Evolutionary conservation across 2,329 filamentous ascomycete species (phyloP).

Genomic region (Lasiodiplodia theobromae): DNA sequence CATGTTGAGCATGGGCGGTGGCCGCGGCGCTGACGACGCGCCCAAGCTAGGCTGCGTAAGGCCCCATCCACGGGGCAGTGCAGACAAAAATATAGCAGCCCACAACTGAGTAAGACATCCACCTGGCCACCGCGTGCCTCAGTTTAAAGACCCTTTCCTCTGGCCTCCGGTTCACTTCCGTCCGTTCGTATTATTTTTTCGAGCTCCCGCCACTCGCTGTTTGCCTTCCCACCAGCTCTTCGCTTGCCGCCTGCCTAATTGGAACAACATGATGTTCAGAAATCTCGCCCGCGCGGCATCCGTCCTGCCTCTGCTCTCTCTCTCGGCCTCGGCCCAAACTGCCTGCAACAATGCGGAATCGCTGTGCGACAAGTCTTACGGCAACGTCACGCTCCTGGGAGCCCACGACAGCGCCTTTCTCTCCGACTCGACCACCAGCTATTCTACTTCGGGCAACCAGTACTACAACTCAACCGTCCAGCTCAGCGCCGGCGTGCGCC

Average conservation of each 20-base stretch:
- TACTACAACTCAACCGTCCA: constrained; percentile 72
- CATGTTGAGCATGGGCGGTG: not conserved
- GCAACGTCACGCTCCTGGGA: constrained; percentile 74
- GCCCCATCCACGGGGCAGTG: constrained; percentile 19
- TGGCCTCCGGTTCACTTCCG: not conserved
- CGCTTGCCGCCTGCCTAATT: not conserved
- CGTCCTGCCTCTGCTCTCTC: constrained; percentile 18
- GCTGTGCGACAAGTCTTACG: constrained; percentile 72
- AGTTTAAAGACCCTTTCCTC: constrained; percentile 4
- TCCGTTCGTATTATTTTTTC: not conserved
- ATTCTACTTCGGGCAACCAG: constrained; percentile 71
- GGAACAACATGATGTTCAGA: constrained; percentile 9
- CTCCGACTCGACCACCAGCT: constrained; percentile 64
- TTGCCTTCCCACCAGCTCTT: not conserved
- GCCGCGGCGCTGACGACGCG: constrained; percentile 24
- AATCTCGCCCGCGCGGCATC: constrained; percentile 18
- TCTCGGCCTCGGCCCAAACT: constrained; percentile 16
- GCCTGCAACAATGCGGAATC: constrained; percentile 79
- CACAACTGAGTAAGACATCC: constrained; percentile 10
- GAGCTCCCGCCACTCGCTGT: constrained; percentile 11
- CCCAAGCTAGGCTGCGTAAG: constrained; percentile 12
- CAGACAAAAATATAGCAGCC: constrained; percentile 22
- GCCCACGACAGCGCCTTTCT: constrained; percentile 75
- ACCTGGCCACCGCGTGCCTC: too few relatives aligned
- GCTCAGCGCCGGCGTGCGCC: constrained; percentile 70